Percentiles rank a stretch among this genome's conserved stretches.
Evolutionary conservation across 2,329 filamentous ascomycete species (phyloP).

Genomic region (Pseudovirgaria hyperparasitica): DNA sequence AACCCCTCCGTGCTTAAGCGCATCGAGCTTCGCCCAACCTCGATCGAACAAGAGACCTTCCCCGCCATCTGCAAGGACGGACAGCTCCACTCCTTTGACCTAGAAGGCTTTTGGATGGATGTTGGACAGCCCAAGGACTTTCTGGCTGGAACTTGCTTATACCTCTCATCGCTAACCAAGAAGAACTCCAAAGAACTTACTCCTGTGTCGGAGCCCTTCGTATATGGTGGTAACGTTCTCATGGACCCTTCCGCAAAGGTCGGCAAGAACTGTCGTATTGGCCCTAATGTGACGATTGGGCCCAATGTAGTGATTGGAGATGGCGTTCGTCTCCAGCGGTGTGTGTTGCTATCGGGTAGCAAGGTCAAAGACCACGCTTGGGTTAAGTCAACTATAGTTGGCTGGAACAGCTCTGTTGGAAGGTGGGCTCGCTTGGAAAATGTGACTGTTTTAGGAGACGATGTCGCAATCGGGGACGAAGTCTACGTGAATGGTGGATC

Average conservation of each 20-base stretch:
- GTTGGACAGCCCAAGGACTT: constrained; percentile 98
- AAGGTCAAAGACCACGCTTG: constrained; percentile 98
- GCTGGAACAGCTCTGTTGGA: constrained; percentile 94
- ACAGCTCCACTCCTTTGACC: constrained; percentile 86
- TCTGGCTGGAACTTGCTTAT: constrained; percentile 88
- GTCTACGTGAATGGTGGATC: constrained; percentile 97
- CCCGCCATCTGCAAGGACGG: constrained; percentile 82
- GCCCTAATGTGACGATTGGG: constrained; percentile 91
- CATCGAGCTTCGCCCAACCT: constrained; percentile 92
- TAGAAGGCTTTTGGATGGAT: constrained; percentile 99
- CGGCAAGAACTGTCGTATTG: constrained; percentile 95
- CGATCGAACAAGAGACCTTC: constrained; percentile 98
- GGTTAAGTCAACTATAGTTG: constrained; percentile 97
- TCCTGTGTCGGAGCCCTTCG: constrained; percentile 60
- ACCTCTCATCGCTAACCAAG: constrained; percentile 86
- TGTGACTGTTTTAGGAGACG: constrained; percentile 92
- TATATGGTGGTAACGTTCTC: constrained; percentile 89
- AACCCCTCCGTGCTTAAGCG: constrained; percentile 83
- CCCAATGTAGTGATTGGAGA: constrained; percentile 87
- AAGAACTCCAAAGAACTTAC: constrained; percentile 76
- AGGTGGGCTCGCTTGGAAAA: constrained; percentile 96
- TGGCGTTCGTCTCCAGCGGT: constrained; percentile 86
- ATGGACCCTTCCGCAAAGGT: constrained; percentile 92
- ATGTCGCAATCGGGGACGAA: constrained; percentile 95
- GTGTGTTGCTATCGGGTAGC: constrained; percentile 74